Base-by-base conservation (phyloP, 1,284 basidiomycete species). In the Leccinum angustisporum region DNA sequence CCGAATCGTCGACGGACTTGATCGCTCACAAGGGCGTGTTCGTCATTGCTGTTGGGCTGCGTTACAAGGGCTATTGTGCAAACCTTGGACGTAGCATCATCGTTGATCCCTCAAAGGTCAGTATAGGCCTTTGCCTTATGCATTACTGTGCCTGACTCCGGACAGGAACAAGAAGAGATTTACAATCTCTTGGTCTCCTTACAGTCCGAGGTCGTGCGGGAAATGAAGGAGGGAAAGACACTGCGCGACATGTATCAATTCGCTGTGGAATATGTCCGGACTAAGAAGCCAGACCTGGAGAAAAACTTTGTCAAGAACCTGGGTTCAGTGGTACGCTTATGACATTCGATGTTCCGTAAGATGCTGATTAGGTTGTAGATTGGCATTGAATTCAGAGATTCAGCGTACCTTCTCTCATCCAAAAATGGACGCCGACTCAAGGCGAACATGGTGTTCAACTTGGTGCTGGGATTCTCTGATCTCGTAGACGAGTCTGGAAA, bases 71-170 rank as follows among this genome's bases (percentile, higher is more conserved):
- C 10, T 98, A 98, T 74, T 95, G 94, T 72, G 87, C 92, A 34
- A 97, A 95, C 75, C 85, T 98, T 64, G 94, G 92, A 10, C 84
- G 97, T 52, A 98, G 94, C 3, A 96, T 97, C 76, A 92, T 98
- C 69, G 95, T 98, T 54, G 95, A 97, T 74, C 96, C 97, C 2
- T 90, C 89, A 67, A 90, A 91, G 72, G 93, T 92, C 60, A 69
- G 83, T 72, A 30, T 14, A 1, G 21, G 14, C 1, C 5, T 5
- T 65, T 3, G 8, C 55, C 6, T 50, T 40, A 5, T 58, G 54
- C 30, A 40, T 10, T 54, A 10, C 53, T 36, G 30, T 50, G 25
- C 34, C 57, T 61, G 51, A 70, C 58, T 8, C 9, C 25, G 10
- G 60, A 9, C 71, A 95, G 93, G 88, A 91, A 65, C 95, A 97